These are phyloP conservation scores for Phallus indusiatus DNA, from an alignment of 768 basidiomycete species.

Conservation along the genomic window DNA sequence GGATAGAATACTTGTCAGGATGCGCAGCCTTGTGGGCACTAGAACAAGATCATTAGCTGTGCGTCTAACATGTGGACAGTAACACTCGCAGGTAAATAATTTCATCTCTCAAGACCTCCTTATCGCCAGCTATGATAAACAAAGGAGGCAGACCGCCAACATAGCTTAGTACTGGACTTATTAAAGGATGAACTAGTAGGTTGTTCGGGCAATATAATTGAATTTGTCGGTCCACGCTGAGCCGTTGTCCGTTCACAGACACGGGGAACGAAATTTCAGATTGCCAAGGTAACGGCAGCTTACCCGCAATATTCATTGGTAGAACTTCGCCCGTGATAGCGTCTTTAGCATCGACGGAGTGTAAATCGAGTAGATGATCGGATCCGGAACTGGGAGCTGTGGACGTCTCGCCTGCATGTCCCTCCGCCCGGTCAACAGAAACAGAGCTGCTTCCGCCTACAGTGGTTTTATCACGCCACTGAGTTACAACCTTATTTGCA, in stretches of 20 bases:
- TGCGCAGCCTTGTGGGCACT: conserved; percentile 82
- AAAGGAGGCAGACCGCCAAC: conserved; percentile 89
- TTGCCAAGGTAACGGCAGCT: conserved; percentile 5
- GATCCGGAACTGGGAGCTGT: not conserved
- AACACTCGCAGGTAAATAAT: conserved; percentile 59
- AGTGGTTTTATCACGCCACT: not conserved
- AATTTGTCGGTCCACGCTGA: conserved; percentile 44
- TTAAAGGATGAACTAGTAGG: conserved; percentile 61
- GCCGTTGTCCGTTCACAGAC: conserved; percentile 30
- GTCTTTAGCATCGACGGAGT: not conserved
- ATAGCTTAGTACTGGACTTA: conserved; percentile 66
- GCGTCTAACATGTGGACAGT: not conserved
- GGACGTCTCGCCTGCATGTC: not conserved
- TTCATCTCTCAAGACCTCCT: conserved; percentile 89
- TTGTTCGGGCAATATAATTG: conserved; percentile 83
- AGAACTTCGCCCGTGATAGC: not conserved
- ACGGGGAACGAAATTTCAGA: conserved; percentile 40
- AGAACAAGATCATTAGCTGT: conserved; percentile 13
- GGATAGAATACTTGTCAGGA: conserved; percentile 61
- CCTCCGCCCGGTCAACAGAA: not conserved
- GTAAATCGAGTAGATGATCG: not conserved
- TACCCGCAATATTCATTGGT: not conserved
- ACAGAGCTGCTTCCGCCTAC: not conserved
- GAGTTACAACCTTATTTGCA: not conserved
- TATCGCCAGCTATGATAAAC: conserved; percentile 75